Base-by-base conservation (phyloP, 345 rosid species). In the Nephelium lappaceum region DNA sequence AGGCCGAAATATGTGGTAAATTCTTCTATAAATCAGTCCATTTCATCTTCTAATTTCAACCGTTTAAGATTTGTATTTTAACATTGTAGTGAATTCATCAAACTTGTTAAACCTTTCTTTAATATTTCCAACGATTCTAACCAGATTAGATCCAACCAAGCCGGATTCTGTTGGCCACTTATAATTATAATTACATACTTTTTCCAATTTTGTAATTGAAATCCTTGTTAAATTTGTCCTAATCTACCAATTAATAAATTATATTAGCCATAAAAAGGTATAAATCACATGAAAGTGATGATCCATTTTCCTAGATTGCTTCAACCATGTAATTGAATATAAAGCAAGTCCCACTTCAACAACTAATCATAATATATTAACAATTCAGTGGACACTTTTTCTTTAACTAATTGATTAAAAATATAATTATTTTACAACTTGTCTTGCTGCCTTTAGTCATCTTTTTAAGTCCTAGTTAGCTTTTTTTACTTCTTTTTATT, bases 241-340 rank as follows among this genome's bases (percentile, higher is more conserved):
- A 51, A 66, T 67, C 60, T 31, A 61, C 24, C 11, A 15, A 78
- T 25, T 61, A 75, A 41, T 67, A 53, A 71, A 25, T 49, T 27
- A 41, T 51, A 10, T 49, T 53, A 15, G 64, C 23, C 1, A 57
- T 31, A 60, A 58, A 51, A 74, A 57, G 81, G 72, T 4, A 23
- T 47, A 43, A 14, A 63, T 63, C 84, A 77, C 86, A 70, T 81
- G 84, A 82, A 73, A 78, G 79, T 73, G 77, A 36, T 75, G 63
- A 79, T 78, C 47, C 76, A 71, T 71, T 73, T 51, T 27, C 80
- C 78, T 77, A 45, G 84, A 78, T 67, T 81, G 79, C 82, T 71
- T 69, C 83, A 79, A 76, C 43, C 81, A 83, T 45, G 45, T 72
- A 74, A 25, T 49, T 4, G 25, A 45, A 78, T 61, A 49, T 18